Percentiles rank a stretch among this genome's conserved stretches.
Conservation (phyloP, 2,329 filamentous ascomycete species). For the Herpotrichia juniperi region DNA sequence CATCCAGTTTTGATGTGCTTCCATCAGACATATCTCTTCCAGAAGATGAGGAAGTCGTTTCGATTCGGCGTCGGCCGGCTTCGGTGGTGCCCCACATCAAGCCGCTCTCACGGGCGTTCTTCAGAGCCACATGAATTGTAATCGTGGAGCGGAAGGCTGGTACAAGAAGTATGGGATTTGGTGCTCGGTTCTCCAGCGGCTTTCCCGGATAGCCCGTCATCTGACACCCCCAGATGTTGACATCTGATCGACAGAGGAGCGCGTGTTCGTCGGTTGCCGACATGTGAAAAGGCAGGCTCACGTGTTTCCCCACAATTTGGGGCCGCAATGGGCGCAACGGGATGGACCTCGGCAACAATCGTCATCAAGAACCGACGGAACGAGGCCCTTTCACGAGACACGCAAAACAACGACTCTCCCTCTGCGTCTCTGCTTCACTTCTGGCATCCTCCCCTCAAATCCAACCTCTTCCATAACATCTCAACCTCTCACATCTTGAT, state of each 20-base stretch:
- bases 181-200: background rate
- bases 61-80: too few species aligned
- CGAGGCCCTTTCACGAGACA: slow-evolving; percentile 9
- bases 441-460: background rate
- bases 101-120: too few species aligned
- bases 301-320: slow-evolving; percentile 14
- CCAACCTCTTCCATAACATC: background rate
- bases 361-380: slow-evolving; percentile 10
- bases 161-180: too few species aligned
- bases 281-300: slow-evolving; percentile 12
- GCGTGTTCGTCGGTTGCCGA: background rate
- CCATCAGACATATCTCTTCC: too few species aligned
- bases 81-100: too few species aligned
- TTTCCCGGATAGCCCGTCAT: slow-evolving; percentile 4
- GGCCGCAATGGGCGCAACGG: background rate
- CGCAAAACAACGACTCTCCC: background rate
- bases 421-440: background rate
- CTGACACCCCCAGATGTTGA: slow-evolving; percentile 9
- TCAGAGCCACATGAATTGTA: too few species aligned
- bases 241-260: slow-evolving; percentile 6
- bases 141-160: too few species aligned
- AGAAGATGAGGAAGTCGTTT: too few species aligned
- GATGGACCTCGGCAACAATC: slow-evolving; percentile 17
- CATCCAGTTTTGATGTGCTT: too few species aligned
- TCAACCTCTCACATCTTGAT: background rate